A percentile compares a stretch with the other conserved stretches of the same genome.
Conservation (phyloP, 257 asterid species). For the Orobanche coerulescens region DNA sequence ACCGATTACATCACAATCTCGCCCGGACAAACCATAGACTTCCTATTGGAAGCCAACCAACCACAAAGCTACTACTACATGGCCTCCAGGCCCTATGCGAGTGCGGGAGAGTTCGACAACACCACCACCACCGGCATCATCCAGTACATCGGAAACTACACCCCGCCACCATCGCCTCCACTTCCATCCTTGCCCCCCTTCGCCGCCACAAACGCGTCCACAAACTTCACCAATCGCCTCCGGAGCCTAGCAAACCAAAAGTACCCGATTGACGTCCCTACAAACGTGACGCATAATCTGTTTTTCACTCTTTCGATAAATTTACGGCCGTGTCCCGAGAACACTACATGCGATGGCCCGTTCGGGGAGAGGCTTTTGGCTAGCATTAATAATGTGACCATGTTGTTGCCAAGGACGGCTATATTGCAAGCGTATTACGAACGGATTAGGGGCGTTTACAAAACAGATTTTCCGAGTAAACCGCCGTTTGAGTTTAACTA, state of each 20-base stretch:
- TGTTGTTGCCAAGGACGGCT: slow-evolving; percentile 21
- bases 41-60: slow-evolving; percentile 42
- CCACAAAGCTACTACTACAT: slow-evolving; percentile 43
- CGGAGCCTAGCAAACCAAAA: slow-evolving; percentile 26
- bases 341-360: slow-evolving; percentile 30
- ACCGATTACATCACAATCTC: slow-evolving; percentile 38
- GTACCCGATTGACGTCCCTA: slow-evolving; percentile 37
- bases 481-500: slow-evolving; percentile 21
- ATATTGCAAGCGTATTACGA: slow-evolving; percentile 11
- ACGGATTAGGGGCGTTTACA: background rate
- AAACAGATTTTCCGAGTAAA: slow-evolving; percentile 13
- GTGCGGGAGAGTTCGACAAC: slow-evolving; percentile 13
- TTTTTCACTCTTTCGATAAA: slow-evolving; percentile 37
- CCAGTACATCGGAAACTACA: slow-evolving; percentile 33
- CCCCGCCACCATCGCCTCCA: slow-evolving; percentile 22
- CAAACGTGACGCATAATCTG: slow-evolving; percentile 16
- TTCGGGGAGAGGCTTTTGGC: slow-evolving; percentile 26
- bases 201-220: slow-evolving; percentile 18
- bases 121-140: slow-evolving; percentile 39
- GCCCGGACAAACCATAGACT: slow-evolving; percentile 61
- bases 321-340: slow-evolving; percentile 23
- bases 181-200: slow-evolving; percentile 29
- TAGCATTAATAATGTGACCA: slow-evolving; percentile 42
- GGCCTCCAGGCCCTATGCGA: slow-evolving; percentile 39
- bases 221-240: slow-evolving; percentile 24